These are phyloP conservation scores for Neocatenulostroma microsporum DNA, from an alignment of 2,329 filamentous ascomycete genomes.

Conservation along the genomic window DNA sequence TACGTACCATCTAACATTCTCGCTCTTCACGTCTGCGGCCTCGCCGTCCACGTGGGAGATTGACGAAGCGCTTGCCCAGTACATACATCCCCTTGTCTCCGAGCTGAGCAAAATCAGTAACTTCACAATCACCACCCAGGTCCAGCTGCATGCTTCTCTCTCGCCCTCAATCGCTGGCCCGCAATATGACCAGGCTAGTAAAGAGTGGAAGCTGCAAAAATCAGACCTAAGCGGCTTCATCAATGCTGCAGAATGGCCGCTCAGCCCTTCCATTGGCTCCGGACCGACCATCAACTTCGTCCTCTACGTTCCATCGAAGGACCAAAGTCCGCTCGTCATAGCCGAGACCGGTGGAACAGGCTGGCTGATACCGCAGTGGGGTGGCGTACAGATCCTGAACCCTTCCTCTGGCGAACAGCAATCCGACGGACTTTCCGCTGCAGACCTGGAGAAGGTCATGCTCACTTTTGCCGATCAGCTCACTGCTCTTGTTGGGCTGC, in stretches of 20 bases:
- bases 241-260: constrained; percentile 94
- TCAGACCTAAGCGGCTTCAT: constrained; percentile 91
- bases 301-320: constrained; percentile 72
- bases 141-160: constrained; percentile 78
- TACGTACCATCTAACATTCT: constrained; percentile 93
- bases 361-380: constrained; percentile 97
- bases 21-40: constrained; percentile 75
- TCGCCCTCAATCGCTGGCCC: constrained; percentile 55
- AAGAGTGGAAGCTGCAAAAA: constrained; percentile 64
- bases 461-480: constrained; percentile 87
- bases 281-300: constrained; percentile 96
- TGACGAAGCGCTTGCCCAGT: constrained; percentile 68
- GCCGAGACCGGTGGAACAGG: constrained; percentile 58
- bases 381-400: constrained; percentile 65
- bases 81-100: constrained; percentile 73
- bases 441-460: constrained; percentile 69
- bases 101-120: constrained; percentile 79
- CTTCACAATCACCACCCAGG: constrained; percentile 92
- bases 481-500: constrained; percentile 76
- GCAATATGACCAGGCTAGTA: constrained; percentile 44
- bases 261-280: constrained; percentile 85
- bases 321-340: constrained; percentile 52
- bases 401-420: constrained; percentile 29
- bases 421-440: constrained; percentile 48
- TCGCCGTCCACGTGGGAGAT: constrained; percentile 86